phyloP scores from a whole-genome alignment of 2,329 filamentous ascomycete species.

The Exophiala sp. region DNA sequence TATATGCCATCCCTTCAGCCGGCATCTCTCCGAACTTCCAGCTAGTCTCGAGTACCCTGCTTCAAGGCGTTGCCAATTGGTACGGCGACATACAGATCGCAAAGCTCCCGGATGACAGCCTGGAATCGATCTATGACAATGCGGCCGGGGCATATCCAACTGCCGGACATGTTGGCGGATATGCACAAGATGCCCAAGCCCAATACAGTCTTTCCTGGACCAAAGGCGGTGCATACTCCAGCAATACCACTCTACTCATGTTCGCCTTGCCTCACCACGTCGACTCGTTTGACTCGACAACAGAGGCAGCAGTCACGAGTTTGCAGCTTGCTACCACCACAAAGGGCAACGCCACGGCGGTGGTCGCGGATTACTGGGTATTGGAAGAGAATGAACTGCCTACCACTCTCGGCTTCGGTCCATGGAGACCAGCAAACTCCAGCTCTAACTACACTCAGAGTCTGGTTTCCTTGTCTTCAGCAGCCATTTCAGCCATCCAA shows the following conservation, averaged over 20 bases:
- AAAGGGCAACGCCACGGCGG: conserved; percentile 70
- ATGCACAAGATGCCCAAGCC: conserved; percentile 53
- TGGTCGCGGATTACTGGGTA: conserved; percentile 68
- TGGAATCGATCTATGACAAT: conserved; percentile 66
- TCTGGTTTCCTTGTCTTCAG: conserved; percentile 36
- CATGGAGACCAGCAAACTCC: conserved; percentile 58
- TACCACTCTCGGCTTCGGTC: conserved; percentile 66
- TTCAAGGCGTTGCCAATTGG: conserved; percentile 63
- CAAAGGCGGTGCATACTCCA: conserved; percentile 59
- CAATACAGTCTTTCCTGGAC: conserved; percentile 67
- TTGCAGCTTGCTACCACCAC: conserved; percentile 71
- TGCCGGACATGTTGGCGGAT: conserved; percentile 59
- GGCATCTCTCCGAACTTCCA: conserved; percentile 58
- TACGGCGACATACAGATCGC: conserved; percentile 75
- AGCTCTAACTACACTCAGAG: no score
- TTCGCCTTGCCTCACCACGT: conserved; percentile 84
- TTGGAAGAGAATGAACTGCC: conserved; percentile 71
- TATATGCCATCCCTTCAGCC: conserved; percentile 63
- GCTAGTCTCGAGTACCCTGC: conserved; percentile 58
- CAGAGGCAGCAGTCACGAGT: conserved; percentile 45
- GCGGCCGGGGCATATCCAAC: conserved; percentile 70
- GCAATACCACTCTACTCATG: conserved; percentile 62
- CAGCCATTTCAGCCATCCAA: conserved; percentile 55
- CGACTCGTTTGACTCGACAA: conserved; percentile 61
- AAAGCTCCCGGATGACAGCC: conserved; percentile 60